Evolutionary conservation across 441 rosid species (phyloP).

Genomic region (Adansonia gregorii): DNA sequence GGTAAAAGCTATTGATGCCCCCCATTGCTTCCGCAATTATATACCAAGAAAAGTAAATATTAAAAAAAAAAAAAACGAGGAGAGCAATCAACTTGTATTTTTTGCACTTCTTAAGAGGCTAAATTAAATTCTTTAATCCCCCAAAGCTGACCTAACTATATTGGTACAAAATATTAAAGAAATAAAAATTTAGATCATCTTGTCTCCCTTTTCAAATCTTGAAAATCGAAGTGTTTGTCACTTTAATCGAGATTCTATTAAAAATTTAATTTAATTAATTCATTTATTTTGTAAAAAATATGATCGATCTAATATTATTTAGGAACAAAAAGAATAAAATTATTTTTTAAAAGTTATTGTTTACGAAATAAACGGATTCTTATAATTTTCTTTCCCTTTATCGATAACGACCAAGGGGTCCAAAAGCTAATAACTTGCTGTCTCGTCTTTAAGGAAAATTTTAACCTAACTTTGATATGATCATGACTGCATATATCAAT

Average conservation of each 20-base stretch:
- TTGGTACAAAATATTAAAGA: slow-evolving; percentile 21
- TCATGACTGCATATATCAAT: background rate
- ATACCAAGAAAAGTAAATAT: too few relatives aligned
- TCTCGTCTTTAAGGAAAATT: background rate
- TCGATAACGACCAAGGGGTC: background rate
- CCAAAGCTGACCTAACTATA: slow-evolving; percentile 27
- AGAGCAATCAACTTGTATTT: background rate
- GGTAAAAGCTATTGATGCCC: background rate
- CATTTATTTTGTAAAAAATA: too few relatives aligned
- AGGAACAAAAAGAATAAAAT: too few relatives aligned
- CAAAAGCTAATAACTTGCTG: background rate
- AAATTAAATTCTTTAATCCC: background rate
- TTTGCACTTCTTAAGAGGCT: background rate
- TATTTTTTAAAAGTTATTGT: too few relatives aligned
- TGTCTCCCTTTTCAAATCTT: slow-evolving; percentile 29
- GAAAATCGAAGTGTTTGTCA: slow-evolving; percentile 15
- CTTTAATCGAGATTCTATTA: slow-evolving; percentile 10
- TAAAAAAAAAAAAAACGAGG: background rate
- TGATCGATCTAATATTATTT: too few relatives aligned
- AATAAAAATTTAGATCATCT: background rate
- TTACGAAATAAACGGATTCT: too few relatives aligned
- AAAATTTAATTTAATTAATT: background rate
- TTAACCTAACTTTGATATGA: slow-evolving; percentile 1
- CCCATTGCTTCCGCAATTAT: background rate
- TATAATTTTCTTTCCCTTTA: too few relatives aligned